Base-by-base conservation (phyloP, 352 stramenopile species). In the Globisporangium cystogenes region DNA sequence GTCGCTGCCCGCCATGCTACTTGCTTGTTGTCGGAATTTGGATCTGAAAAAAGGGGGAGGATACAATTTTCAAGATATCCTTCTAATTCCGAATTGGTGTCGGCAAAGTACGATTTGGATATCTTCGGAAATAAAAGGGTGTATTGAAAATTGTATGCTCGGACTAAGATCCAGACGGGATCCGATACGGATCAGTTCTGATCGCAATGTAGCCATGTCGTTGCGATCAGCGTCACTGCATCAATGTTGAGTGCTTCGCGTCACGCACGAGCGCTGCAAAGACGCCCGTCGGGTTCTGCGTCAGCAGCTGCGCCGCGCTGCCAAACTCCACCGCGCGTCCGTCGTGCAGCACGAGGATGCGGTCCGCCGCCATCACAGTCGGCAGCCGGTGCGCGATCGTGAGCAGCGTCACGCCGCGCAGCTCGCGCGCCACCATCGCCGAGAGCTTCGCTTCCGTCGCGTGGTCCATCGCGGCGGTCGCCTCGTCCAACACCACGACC, bases 341-440 rank as follows among this genome's bases (percentile, higher is more conserved):
- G 7, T 43, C 10, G 18, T 43, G 18, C 16, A 43, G 16, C 37
- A 43, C n/a, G 1, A 43, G 37, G 18, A 43, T 23, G 37, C 37
- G 37, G 37, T 43, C 37, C 3, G 37, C 37, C 1, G 3, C 18
- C 1, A 2, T 5, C 16, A 43, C 7, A 2, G 37, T 43, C 18
- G 16, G 1, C 16, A 43, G 7, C 5, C 37, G n/a, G 37, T 43
- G 37, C 16, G 37, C 92, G 60, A 98, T 97, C 4, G 90, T 97
- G 5, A 98, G 58, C 20, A 96, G 68, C 20, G 93, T 98, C 15
- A 76, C 73, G 23, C 84, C 64, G 6, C 52, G 47, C 67, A 98
- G 97, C 39, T 96, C 86, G 33, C 83, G 55, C 21, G 86, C 68
- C 49, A 97, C 90, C 39, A 82, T 87, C 16, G 64, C 53, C 57